Evolutionary conservation across 2,329 filamentous ascomycete genomes (phyloP), one percentile per base, ranked within the genome.

Genomic region (Colletotrichum tropicicola): DNA sequence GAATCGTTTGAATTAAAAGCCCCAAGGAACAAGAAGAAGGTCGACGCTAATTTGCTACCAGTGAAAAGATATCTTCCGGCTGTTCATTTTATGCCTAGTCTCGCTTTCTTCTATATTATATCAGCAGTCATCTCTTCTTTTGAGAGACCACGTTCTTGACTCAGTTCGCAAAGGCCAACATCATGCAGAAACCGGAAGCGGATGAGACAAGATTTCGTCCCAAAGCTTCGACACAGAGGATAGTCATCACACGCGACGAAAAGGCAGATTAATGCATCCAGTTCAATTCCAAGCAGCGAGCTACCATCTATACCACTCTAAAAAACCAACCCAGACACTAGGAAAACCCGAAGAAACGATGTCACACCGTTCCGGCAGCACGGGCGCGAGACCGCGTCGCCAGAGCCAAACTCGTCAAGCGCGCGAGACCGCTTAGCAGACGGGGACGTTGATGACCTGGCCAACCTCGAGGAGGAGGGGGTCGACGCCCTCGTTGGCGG

Each of bases 371-470:
- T 13, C 28, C 28, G 17, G 17, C 7, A 6, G 7, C 27, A 19
- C 2, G n/a, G 10, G 13, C 15, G 27, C 9, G 4, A 54, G 3
- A 27, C 41, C 15, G 12, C 1, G 9, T n/a, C 19, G 30, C 13
- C n/a, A 9, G 10, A 8, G 7, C 1, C 10, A 5, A 10, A 0
- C 17, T 8, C 52, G 7, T n/a, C n/a, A n/a, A 32, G 5, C 6
- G 6, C 2, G 7, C 21, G 4, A 8, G 9, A 0, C 9, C 15
- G 21, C 27, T 54, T 51, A 43, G 27, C 61, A 65, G 27, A 61
- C 49, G 17, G 61, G 61, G 12, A 65, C 15, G 9, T 65, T 45
- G 57, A 65, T 51, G 3, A 37, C 27, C 25, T 65, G 48, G 49
- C 57, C 48, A 6, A 32, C 5, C 44, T 49, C 8, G 56, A 65